Evolutionary conservation across 345 rosid genomes (phyloP), one percentile per base, ranked within the genome.

Genomic region (Lepidium africanum): DNA sequence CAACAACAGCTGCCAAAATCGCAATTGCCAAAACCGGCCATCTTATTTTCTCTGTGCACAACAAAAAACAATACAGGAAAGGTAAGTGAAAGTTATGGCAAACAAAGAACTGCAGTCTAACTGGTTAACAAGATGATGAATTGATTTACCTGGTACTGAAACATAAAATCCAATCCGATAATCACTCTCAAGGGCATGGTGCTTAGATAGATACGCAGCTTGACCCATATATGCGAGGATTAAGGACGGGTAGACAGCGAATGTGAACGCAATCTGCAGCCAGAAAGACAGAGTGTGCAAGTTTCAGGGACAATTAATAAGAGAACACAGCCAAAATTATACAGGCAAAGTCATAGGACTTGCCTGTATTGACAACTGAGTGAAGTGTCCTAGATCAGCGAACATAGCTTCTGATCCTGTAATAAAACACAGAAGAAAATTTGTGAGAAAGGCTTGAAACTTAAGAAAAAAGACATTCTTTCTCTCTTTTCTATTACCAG

Each of bases 191-290:
- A 65, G 62, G 14, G 27, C 63, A 77, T 94, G 99, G 72, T 94
- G 99, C 82, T 72, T 70, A 30, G 99, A 94, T 19, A 94, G 84
- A 78, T 84, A 89, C 25, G 99, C 97, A 19, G 99, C 99, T 81
- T 94, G 99, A 59, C 99, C 99, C 99, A 94, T 94, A 63, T 94
- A 94, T 59, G 99, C 99, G 40, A 94, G 90, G 75, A 94, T 89
- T 74, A 94, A 77, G 3, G 99, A 87, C 12, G 99, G 99, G 67
- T 94, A 94, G 47, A 94, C 99, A 78, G 88, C 78, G 5, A 79
- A 85, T 43, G 95, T 87, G 80, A 94, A 94, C 10, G 99, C 99
- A 61, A 94, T 81, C 97, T 94, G 91, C 77, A 74, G 60, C 63
- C 76, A 72, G 15, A 2, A 68, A 71, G 9, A 38, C 51, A 25